phyloP scores from a whole-genome alignment of 2,329 filamentous ascomycete genomes.

The Thermomyces lanuginosus region DNA sequence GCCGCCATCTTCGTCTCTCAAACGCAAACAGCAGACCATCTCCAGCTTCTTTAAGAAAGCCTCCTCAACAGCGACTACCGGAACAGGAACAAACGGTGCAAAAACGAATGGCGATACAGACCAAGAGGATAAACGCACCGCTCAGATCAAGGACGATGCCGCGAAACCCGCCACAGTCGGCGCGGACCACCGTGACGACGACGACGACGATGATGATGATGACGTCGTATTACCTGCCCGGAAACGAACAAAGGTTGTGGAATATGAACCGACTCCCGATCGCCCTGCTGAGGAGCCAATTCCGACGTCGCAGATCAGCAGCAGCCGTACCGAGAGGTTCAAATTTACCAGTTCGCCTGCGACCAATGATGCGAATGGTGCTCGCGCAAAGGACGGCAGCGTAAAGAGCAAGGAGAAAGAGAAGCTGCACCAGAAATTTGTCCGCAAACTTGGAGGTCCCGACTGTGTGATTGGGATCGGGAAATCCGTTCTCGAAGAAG shows the following conservation, averaged over 20 bases:
- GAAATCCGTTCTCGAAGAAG: constrained; percentile 39
- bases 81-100: constrained; percentile 6
- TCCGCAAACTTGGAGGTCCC: constrained; percentile 74
- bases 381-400: constrained; percentile 30
- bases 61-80: too few relatives aligned
- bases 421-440: constrained; percentile 65
- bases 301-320: constrained; percentile 10
- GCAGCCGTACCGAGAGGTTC: constrained; percentile 41
- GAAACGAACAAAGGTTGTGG: constrained; percentile 24
- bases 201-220: constrained; percentile 26
- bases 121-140: constrained; percentile 1
- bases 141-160: constrained; percentile 6
- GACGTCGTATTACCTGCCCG: constrained; percentile 24
- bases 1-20: constrained; percentile 18
- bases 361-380: constrained; percentile 21
- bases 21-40: constrained; percentile 50
- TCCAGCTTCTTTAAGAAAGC: constrained; percentile 66
- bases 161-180: constrained; percentile 5
- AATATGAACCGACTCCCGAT: constrained; percentile 4
- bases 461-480: constrained; percentile 60
- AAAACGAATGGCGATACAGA: constrained; percentile 5
- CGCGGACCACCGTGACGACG: constrained; percentile 22
- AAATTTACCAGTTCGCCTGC: constrained; percentile 39
- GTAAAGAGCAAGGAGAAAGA: constrained; percentile 44
- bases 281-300: constrained; percentile 2